phyloP scores from a whole-genome alignment of 2,329 filamentous ascomycete genomes.

The Septoria linicola region DNA sequence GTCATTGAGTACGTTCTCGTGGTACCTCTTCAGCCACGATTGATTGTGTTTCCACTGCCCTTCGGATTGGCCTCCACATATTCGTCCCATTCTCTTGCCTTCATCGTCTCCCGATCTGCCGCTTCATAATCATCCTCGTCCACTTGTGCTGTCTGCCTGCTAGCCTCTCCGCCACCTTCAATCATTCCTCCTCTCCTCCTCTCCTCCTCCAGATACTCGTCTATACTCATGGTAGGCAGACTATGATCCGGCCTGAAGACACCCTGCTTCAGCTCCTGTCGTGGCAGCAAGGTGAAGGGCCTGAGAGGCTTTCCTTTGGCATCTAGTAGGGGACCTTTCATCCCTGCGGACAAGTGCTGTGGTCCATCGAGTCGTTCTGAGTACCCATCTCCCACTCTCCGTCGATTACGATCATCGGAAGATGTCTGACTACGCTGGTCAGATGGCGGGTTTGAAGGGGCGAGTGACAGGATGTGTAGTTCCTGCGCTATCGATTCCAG shows the following conservation, averaged over 20 bases:
- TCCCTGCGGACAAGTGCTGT: conserved; percentile 51
- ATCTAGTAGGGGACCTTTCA: conserved; percentile 67
- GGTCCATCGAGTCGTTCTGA: conserved; percentile 72
- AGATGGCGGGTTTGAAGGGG: conserved; percentile 56
- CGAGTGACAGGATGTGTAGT: conserved; percentile 74
- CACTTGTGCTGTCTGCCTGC: conserved; percentile 64
- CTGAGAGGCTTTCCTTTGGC: conserved; percentile 79
- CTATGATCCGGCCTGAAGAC: conserved; percentile 92
- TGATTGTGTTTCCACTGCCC: conserved; percentile 78
- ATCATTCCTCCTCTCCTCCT: conserved; percentile 80
- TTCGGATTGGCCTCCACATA: conserved; percentile 86
- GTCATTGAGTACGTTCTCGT: no score
- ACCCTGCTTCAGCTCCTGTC: conserved; percentile 68
- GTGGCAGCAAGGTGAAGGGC: conserved; percentile 77
- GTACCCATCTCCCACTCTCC: conserved; percentile 54
- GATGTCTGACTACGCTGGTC: conserved; percentile 36
- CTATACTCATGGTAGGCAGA: conserved; percentile 94
- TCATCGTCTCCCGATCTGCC: conserved; percentile 85
- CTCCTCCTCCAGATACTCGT: conserved; percentile 96
- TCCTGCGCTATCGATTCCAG: conserved; percentile 88
- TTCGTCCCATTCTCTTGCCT: conserved; percentile 93
- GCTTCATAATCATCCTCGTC: conserved; percentile 91
- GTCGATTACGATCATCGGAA: conserved; percentile 51
- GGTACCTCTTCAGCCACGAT: conserved; percentile 63
- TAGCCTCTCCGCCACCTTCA: conserved; percentile 80